A percentile compares a stretch with the other conserved stretches of the same genome.
phyloP scores from a whole-genome alignment of 306 rosid genomes.

The Trifolium pratense region DNA sequence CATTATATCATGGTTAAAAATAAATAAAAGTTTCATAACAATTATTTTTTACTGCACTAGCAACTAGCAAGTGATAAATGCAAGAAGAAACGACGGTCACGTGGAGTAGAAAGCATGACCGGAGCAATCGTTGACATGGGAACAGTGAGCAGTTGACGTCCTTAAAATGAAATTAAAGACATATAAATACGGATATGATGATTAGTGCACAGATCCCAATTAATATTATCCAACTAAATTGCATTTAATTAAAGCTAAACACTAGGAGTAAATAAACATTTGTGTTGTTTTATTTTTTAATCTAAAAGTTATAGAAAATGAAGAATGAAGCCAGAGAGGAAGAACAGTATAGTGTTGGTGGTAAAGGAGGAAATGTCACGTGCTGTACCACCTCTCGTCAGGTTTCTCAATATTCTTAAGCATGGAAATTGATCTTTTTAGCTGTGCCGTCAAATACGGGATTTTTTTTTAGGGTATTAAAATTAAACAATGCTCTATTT shows the following conservation, averaged over 20 bases:
- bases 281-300: constrained; percentile 15
- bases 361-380: constrained; percentile 61
- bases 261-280: constrained; percentile 6
- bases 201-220: constrained; percentile 71
- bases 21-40: no score
- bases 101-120: constrained; percentile 32
- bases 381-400: constrained; percentile 45
- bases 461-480: constrained; percentile 1
- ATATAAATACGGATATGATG: constrained; percentile 48
- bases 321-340: constrained; percentile 27
- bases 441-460: constrained; percentile 52
- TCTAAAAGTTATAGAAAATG: not conserved
- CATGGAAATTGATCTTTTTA: constrained; percentile 36
- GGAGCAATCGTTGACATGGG: constrained; percentile 46
- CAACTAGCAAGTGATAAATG: not conserved
- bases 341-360: constrained; percentile 44
- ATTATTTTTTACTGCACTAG: no score
- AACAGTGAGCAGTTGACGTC: constrained; percentile 48
- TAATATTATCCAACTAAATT: constrained; percentile 30
- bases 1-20: no score
- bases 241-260: constrained; percentile 16
- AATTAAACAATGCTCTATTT: not conserved
- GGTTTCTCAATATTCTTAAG: constrained; percentile 25
- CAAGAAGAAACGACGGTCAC: constrained; percentile 32
- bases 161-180: constrained; percentile 32